Evolutionary conservation across 257 asterid species (phyloP), one percentile per base, ranked within the genome.

Genomic region (Thymus quinquecostatus): DNA sequence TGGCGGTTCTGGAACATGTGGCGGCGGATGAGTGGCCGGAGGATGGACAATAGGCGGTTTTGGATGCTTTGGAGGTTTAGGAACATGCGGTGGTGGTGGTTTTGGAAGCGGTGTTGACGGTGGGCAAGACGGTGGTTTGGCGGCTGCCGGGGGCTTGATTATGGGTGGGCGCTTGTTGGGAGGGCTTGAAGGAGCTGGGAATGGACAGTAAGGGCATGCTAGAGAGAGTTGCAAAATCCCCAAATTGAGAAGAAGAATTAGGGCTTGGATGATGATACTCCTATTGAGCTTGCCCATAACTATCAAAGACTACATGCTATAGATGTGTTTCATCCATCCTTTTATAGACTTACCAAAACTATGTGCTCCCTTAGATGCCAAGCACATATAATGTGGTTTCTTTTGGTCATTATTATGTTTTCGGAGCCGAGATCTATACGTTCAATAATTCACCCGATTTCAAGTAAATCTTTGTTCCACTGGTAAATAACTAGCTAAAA

Each of bases 191-290:
- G 86, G 75, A 50, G 70, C 54, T 45, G 88, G 93, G 70, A 78
- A 74, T 29, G 86, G 82, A 65, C 95, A 88, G 43, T 79, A 54
- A 48, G 88, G 91, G n/a, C 95, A 86, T 73, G 91, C 91, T 54
- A 75, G 77, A 71, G 88, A 75, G 60, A 70, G 36, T n/a, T 82
- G 73, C 70, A 84, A 51, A 47, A 72, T 38, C 66, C 78, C 86
- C 55, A 82, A 82, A 71, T 72, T 79, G 56, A 86, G 87, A 8
- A 82, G 65, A 13, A 88, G 76, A 67, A 86, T n/a, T 14, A 81
- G 72, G 41, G 75, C 2, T 59, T 44, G 56, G 55, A 51, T 60
- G 29, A 66, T 40, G 21, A 21, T 21, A 21, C 21, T 21, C 21
- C 21, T 21, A 53, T 21, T 59, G 53, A 71, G 64, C 7, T 56